These are phyloP conservation scores for Pyricularia grisea DNA, from an alignment of 2,329 filamentous ascomycete genomes.

Conservation along the genomic window DNA sequence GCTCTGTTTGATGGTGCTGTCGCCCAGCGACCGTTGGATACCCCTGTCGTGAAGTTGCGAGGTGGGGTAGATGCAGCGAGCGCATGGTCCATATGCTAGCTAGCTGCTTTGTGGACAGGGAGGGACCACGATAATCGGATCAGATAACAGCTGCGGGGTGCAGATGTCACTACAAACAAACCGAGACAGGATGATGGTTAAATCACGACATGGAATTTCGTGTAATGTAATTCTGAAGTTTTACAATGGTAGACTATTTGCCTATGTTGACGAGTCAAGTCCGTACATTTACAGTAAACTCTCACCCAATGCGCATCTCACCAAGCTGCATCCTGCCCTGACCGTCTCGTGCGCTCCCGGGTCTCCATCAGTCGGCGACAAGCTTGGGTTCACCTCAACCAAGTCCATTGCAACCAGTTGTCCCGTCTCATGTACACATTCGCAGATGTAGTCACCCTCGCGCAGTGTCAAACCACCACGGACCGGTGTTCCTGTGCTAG, in stretches of 20 bases:
- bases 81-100: too few relatives aligned
- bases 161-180: not conserved
- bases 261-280: too few relatives aligned
- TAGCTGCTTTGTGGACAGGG: too few relatives aligned
- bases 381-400: constrained; percentile 70
- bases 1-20: not conserved
- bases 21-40: not conserved
- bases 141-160: not conserved
- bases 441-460: constrained; percentile 95
- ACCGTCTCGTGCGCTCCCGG: constrained; percentile 75
- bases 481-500: constrained; percentile 90
- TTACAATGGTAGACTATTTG: too few relatives aligned
- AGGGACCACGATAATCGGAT: not conserved
- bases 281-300: constrained; percentile 58
- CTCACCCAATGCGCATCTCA: constrained; percentile 86
- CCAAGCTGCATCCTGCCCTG: constrained; percentile 79
- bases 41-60: not conserved
- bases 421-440: constrained; percentile 72
- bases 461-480: constrained; percentile 85
- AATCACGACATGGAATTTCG: not conserved
- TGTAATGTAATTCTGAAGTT: too few relatives aligned
- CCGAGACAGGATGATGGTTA: not conserved
- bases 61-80: not conserved
- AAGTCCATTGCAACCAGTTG: constrained; percentile 72
- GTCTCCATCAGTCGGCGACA: constrained; percentile 46